These are phyloP conservation scores for Hericium erinaceus DNA, from an alignment of 768 basidiomycete genomes.

Conservation along the genomic window DNA sequence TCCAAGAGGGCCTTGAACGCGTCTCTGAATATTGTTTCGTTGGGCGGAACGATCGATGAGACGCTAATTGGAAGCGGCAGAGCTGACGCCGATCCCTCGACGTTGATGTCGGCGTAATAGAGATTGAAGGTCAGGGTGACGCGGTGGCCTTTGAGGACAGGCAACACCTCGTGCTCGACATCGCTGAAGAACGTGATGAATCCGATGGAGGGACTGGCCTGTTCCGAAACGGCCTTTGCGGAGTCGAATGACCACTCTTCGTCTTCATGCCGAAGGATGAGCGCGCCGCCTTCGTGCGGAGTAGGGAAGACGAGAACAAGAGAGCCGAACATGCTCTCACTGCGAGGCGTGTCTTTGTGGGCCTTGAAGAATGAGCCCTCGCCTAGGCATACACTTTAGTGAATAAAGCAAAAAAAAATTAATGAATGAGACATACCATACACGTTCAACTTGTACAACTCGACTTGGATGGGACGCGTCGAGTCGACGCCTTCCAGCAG, in stretches of 20 bases:
- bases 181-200: constrained; percentile 37
- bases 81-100: not conserved
- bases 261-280: constrained; percentile 26
- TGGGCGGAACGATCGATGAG: not conserved
- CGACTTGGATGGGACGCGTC: constrained; percentile 17
- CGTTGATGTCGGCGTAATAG: constrained; percentile 13
- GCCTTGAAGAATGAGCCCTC: constrained; percentile 39
- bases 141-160: constrained; percentile 31
- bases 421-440: constrained; percentile 24
- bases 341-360: constrained; percentile 39
- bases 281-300: constrained; percentile 33
- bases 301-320: constrained; percentile 43
- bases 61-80: not conserved
- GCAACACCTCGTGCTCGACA: constrained; percentile 36
- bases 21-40: constrained; percentile 6
- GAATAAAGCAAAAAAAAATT: not conserved
- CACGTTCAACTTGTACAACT: constrained; percentile 39
- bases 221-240: constrained; percentile 14
- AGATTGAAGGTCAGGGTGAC: constrained; percentile 39
- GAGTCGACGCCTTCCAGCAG: constrained; percentile 17
- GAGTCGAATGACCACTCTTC: constrained; percentile 32
- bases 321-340: constrained; percentile 39
- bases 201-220: constrained; percentile 17
- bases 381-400: constrained; percentile 15
- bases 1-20: constrained; percentile 21